phyloP scores from a whole-genome alignment of 148 eudicot species.

The Beta vulgaris region DNA sequence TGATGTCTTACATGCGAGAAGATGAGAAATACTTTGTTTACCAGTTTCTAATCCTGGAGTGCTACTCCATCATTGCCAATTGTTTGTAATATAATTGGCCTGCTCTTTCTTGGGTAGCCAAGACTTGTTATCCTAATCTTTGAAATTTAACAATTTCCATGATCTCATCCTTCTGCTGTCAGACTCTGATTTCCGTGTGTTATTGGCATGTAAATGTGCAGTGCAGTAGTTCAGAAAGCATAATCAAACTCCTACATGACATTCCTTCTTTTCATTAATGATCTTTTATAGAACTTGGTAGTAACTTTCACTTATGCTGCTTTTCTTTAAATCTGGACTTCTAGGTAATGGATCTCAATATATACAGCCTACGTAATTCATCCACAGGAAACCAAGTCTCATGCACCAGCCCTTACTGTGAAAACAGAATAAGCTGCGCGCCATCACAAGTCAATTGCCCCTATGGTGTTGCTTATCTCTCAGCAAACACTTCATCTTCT shows the following conservation, averaged over 20 bases:
- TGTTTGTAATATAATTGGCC: too few species aligned
- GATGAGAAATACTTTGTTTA: too few species aligned
- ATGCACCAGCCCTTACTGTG: slow-evolving; percentile 58
- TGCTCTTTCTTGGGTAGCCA: too few species aligned
- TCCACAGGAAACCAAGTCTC: slow-evolving; percentile 56
- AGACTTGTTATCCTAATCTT: too few species aligned
- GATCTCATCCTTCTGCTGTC: not conserved
- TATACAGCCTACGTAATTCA: slow-evolving; percentile 64
- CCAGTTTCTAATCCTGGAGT: too few species aligned
- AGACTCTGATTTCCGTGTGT: not conserved
- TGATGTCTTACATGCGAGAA: too few species aligned
- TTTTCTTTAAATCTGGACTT: too few species aligned
- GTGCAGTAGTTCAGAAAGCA: not conserved
- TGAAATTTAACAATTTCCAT: too few species aligned
- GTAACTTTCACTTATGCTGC: too few species aligned
- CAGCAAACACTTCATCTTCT: slow-evolving; percentile 61
- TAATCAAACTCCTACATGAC: too few species aligned
- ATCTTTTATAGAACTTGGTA: too few species aligned
- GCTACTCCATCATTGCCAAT: too few species aligned
- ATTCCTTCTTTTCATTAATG: not conserved
- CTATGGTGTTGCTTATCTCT: slow-evolving; percentile 54
- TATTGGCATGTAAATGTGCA: not conserved
- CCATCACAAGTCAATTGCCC: slow-evolving; percentile 38
- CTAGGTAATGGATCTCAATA: slow-evolving; percentile 35
- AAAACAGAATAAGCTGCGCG: slow-evolving; percentile 31